Base-by-base conservation (phyloP, 495 filamentous ascomycete genomes). In the Xylaria cubensis region DNA sequence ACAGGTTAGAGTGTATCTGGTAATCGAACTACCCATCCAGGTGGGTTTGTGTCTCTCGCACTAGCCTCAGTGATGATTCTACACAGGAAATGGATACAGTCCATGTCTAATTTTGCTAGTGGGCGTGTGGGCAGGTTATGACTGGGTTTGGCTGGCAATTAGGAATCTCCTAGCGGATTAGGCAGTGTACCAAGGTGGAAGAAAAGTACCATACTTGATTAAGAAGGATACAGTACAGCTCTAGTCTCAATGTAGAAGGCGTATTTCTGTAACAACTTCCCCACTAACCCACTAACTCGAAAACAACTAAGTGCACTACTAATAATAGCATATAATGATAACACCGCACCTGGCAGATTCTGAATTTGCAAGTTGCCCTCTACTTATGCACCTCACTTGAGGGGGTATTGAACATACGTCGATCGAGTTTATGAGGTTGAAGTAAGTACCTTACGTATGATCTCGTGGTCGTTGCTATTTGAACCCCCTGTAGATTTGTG, bases 161-260 rank as follows among this genome's bases (percentile, higher is more conserved):
- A 46, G 67, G 17, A 55, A 59, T 42, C 41, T 10, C 51, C 32
- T n/a, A 32, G n/a, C 26, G 63, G 26, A 65, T 50, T 46, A 48
- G 41, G 44, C 21, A 10, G 29, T 15, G 63, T 50, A 36, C 63
- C 63, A 12, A n/a, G 63, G 26, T 65, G 26, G n/a, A 13, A 65
- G 42, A 34, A 13, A 69, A 61, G 67, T 69, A 59, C 51, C 53
- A 58, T 59, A 61, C 53, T 69, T 69, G 41, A 61, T 69, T 39
- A 24, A 67, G 65, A 67, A 67, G 50, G 65, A 67, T 67, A 32
- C 5, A 42, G 50, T 36, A 19, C 15, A 19, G 13, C 17, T 58
- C 53, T 61, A 69, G 67, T 46, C 67, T 21, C 21, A 24, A 69
- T 59, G 3, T 7, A 12, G 67, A 69, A 69, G 67, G 67, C 51